Evolutionary conservation across 495 filamentous ascomycete species (phyloP), one percentile per base, ranked within the genome.

Genomic region (Daldinia grandis): DNA sequence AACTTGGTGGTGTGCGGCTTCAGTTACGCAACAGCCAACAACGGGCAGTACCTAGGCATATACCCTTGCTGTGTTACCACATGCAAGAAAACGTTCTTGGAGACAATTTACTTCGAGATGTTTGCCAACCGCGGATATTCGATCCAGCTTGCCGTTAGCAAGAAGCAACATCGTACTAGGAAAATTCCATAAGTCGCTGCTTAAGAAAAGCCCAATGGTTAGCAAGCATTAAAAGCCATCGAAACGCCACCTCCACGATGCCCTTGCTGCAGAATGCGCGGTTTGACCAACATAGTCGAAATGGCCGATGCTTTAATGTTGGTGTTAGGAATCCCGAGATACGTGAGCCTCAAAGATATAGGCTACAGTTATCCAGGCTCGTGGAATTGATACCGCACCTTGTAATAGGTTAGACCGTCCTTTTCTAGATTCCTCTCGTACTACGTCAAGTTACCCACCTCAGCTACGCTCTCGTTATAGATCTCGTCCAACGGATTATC

Each of bases 81-180:
- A 70, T 72, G 69, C 64, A 72, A 12, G 27, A 38, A 9, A 50
- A 60, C 64, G 12, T 57, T 67, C 58, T 60, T 40, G 69, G 69
- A 72, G 63, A 54, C 60, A 72, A 68, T 66, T 28, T 62, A 57
- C 31, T 47, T 31, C 54, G 15, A 40, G 51, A 12, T 56, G 59
- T 68, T 50, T 64, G 47, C 49, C 58, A 60, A 65, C 61, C 38
- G 24, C 31, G 7, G 14, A 19, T 19, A 47, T 5, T 47, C 42
- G 9, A 47, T 10, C 19, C 40, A 47, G 44, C 42, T 49, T 50
- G 44, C 58, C 47, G 28, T 10, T 66, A 63, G 54, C 28, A 58
- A 58, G 44, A 53, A 44, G 62, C 37, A 40, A 38, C 31, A 59
- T 66, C 58, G 44, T 57, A 66, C 30, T 58, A 37, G 15, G 53